These are phyloP conservation scores for Trichophyton benhamiae DNA, from an alignment of 2,329 filamentous ascomycete genomes.

Conservation along the genomic window DNA sequence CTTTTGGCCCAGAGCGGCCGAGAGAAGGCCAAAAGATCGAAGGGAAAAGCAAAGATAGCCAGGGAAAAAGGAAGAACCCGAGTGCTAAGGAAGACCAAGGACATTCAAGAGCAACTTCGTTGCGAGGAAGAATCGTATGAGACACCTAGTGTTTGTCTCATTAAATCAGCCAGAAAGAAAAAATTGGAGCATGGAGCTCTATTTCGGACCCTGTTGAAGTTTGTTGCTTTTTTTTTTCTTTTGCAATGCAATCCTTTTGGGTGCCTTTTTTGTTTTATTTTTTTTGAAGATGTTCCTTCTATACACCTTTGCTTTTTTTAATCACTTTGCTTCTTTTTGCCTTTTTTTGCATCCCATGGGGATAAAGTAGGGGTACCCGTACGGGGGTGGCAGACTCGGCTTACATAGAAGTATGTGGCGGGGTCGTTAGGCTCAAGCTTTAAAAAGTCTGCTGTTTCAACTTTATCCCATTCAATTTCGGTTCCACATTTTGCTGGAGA, in stretches of 20 bases:
- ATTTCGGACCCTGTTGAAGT: not conserved
- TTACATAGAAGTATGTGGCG: not conserved
- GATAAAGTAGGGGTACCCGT: not conserved
- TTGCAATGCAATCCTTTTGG: not conserved
- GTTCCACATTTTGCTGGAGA: conserved; percentile 4
- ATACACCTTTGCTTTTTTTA: not conserved
- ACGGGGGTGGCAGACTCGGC: not conserved
- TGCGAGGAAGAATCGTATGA: not conserved
- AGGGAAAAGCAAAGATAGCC: not conserved
- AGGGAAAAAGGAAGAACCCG: not conserved
- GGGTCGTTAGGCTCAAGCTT: not conserved
- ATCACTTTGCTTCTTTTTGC: not conserved
- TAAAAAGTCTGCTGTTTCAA: not conserved
- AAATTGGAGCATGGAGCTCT: conserved; percentile 4
- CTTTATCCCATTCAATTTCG: conserved; percentile 4
- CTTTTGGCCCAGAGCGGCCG: not conserved
- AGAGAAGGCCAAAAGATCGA: not conserved
- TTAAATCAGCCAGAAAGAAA: conserved; percentile 1
- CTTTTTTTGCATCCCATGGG: not conserved
- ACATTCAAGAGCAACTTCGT: not conserved
- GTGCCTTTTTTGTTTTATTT: not conserved
- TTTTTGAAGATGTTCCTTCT: not conserved
- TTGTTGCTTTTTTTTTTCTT: not conserved
- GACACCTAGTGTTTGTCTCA: conserved; percentile 4
- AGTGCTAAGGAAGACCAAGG: not conserved